Conservation (phyloP, 2,329 filamentous ascomycete genomes). For the Ophidiomyces ophidiicola region DNA sequence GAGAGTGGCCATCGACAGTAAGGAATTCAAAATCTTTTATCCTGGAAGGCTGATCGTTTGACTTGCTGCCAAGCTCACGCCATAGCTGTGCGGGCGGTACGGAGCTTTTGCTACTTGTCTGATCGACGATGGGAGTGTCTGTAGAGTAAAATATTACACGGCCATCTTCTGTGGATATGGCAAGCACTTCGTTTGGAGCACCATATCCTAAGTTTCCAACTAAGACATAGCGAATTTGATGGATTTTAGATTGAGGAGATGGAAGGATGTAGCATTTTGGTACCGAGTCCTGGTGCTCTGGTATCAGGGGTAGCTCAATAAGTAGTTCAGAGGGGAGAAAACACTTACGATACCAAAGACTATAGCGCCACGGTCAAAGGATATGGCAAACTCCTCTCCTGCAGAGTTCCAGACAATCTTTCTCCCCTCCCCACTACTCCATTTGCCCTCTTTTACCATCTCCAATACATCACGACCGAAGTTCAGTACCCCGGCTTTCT, state of each 20-base stretch:
- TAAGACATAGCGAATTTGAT: constrained; percentile 62
- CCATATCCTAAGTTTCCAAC: constrained; percentile 30
- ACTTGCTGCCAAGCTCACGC: constrained; percentile 66
- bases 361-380: constrained; percentile 72
- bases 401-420: constrained; percentile 67
- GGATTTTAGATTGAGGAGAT: constrained; percentile 61
- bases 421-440: constrained; percentile 68
- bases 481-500: constrained; percentile 84
- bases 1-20: constrained; percentile 27
- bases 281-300: constrained; percentile 50
- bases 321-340: neutral
- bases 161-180: constrained; percentile 82
- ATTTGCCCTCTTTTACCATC: constrained; percentile 63
- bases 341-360: constrained; percentile 62
- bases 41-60: constrained; percentile 53
- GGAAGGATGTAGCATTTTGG: constrained; percentile 63
- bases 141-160: constrained; percentile 60
- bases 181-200: constrained; percentile 44
- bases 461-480: constrained; percentile 63
- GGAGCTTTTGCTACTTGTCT: constrained; percentile 35
- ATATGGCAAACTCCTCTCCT: constrained; percentile 75
- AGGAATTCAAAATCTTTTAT: constrained; percentile 82
- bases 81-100: constrained; percentile 50
- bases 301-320: constrained; percentile 13
- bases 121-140: constrained; percentile 25